These are phyloP conservation scores for Dimocarpus longan DNA, from an alignment of 345 rosid genomes.

Conservation along the genomic window DNA sequence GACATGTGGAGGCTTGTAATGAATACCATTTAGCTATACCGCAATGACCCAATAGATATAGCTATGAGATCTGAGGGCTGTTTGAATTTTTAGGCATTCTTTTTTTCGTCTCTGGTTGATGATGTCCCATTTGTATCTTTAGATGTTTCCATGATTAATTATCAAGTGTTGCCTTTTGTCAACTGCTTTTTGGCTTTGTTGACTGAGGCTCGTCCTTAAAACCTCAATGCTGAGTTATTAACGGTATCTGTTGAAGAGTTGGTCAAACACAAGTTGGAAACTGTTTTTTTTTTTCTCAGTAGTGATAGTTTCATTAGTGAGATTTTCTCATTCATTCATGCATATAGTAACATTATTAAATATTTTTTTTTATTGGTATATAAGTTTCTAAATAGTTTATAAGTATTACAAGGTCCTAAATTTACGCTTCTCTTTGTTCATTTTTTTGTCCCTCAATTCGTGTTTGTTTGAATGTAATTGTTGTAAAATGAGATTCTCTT, in stretches of 20 bases:
- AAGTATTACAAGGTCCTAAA: background rate
- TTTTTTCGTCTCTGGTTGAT: background rate
- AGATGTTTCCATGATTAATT: too few species aligned
- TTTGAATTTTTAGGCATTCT: background rate
- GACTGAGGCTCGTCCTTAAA: background rate
- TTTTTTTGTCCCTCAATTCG: background rate
- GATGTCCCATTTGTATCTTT: background rate
- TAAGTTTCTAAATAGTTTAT: background rate
- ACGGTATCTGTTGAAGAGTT: background rate
- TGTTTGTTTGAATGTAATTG: background rate
- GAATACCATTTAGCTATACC: constrained; percentile 14
- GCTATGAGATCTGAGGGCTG: constrained; percentile 39
- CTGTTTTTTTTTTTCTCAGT: too few species aligned
- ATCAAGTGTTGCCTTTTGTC: background rate
- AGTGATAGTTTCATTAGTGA: too few species aligned
- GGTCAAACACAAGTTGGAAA: background rate
- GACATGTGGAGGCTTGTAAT: constrained; percentile 11
- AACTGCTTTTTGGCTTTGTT: background rate
- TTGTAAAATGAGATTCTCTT: background rate
- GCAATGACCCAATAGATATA: constrained; percentile 18
- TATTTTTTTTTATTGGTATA: background rate
- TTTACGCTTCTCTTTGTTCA: background rate
- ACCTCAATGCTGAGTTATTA: too few species aligned
- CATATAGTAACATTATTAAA: background rate
- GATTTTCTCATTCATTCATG: background rate